Evolutionary conservation across 192 early-diverging fungal species (phyloP), one percentile per base, ranked within the genome.

Genomic region (Coemansia sp.): DNA sequence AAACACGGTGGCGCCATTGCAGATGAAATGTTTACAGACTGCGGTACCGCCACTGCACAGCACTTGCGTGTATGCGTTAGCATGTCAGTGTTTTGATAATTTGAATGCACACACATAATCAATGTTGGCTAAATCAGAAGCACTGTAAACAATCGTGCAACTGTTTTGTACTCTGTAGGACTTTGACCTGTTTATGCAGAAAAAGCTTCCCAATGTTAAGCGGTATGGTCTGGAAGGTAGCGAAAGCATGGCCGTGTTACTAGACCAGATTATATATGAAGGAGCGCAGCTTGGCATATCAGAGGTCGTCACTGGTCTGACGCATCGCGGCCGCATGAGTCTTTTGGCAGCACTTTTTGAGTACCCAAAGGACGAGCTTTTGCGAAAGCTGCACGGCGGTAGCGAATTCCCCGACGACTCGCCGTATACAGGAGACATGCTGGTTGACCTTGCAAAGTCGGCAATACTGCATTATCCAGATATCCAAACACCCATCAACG

Each of bases 161-260:
- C 34, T 8, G 34, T 8, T 37, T 1, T 37, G 34, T 37, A 9
- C 34, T 37, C 34, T 37, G 34, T 37, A 69, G 67, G 57, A 55
- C 2, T 95, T 98, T 83, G 95, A 98, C 71, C 92, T 90, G 48
- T 98, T 96, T 66, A 87, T 98, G 85, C 89, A 89, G 45, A 96
- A 96, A 62, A 91, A 89, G 71, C 95, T 98, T 66, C 89, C 91
- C 42, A 87, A 93, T 50, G 86, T 96, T 47, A 96, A 96, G 76
- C 85, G 95, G n/a, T 98, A 98, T 66, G 95, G 95, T 12, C 67
- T 98, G 15, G 95, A 98, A 71, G 95, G 95, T 24, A 92, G 90
- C 53, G 95, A 98, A 70, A 89, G 87, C 62, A 94, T 98, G 88
- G 92, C 93, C 85, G 85, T 87, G 27, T 87, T 89, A 18, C 67